Base-by-base conservation (phyloP, 2,329 filamentous ascomycete species). In the Fusarium sp. region DNA sequence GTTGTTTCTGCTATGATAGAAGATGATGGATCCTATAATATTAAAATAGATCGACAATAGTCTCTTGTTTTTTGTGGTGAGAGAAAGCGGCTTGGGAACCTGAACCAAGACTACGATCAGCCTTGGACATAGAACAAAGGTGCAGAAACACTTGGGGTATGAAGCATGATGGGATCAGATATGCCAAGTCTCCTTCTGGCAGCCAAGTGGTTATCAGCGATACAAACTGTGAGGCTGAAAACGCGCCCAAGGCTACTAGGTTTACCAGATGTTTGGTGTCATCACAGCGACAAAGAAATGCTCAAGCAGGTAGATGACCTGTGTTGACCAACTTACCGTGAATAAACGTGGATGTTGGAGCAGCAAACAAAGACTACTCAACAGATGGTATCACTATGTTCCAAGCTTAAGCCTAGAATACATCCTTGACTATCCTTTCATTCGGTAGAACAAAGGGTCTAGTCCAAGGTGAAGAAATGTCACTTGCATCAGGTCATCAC, bases 401-500 rank as follows among this genome's bases (percentile, higher is more conserved):
- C 22, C n/a, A 29, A 29, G 16, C 29, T 9, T 8, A n/a, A 41
- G 7, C 22, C 50, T 10, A 37, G 41, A 59, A 33, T n/a, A 50
- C 16, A 41, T 33, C 18, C 22, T 43, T 64, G 27, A 16, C 37
- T 37, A 58, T 22, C 24, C 29, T 67, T 66, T 71, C 45, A 67
- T 56, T 45, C n/a, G n/a, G 43, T 29, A 64, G 45, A 59, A 67
- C 20, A 59, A 67, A 65, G 64, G 33, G 13, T 24, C 52, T 54
- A 16, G 31, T 14, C 11, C 50, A 59, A 57, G 54, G 66, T 29
- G 48, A 39, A 73, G 58, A 71, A 74, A 86, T 90, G 89, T 91
- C 85, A 85, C 86, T 90, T 90, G 88, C 86, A 86, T 90, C 87
- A 91, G 89, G 89, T 91, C 89, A 91, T 91, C 89, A 90, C 78